These are phyloP conservation scores for Veloboletus limbatus DNA, from an alignment of 1,284 basidiomycete genomes.

Conservation along the genomic window DNA sequence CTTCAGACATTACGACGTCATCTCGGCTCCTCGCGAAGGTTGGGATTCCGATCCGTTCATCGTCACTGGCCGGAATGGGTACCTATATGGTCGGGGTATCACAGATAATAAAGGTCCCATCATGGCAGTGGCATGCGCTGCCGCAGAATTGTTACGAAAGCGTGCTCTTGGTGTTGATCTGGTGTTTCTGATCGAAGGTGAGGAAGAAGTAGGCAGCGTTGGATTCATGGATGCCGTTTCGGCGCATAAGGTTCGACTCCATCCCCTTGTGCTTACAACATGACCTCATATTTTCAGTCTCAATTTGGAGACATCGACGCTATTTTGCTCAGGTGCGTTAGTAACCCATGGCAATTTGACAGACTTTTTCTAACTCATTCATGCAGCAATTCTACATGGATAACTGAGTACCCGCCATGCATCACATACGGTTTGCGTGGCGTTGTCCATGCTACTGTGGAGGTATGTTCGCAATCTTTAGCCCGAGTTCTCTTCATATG, in stretches of 20 bases:
- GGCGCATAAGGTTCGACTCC: constrained; percentile 60
- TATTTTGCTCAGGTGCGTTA: constrained; percentile 73
- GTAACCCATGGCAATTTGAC: background rate
- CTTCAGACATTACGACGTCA: constrained; percentile 87
- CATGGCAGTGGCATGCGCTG: constrained; percentile 88
- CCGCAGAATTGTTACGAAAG: constrained; percentile 71
- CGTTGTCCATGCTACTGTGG: constrained; percentile 81
- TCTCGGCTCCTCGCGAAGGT: constrained; percentile 67
- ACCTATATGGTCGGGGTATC: constrained; percentile 91
- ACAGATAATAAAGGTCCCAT: constrained; percentile 94
- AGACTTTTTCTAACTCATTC: background rate
- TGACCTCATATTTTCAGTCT: constrained; percentile 43
- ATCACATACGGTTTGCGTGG: constrained; percentile 95
- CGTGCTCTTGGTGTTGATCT: constrained; percentile 83
- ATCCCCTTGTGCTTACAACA: background rate
- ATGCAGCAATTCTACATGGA: constrained; percentile 92
- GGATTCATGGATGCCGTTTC: constrained; percentile 80
- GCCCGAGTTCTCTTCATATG: background rate
- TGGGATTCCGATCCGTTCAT: constrained; percentile 89
- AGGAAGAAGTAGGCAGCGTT: constrained; percentile 90
- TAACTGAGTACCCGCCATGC: constrained; percentile 91
- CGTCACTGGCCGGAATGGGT: constrained; percentile 84
- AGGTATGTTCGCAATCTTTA: constrained; percentile 41
- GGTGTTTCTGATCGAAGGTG: constrained; percentile 91
- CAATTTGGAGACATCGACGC: constrained; percentile 83